Evolutionary conservation across 805 yeast genomes (phyloP).

Genomic region (Candida caryicola): DNA sequence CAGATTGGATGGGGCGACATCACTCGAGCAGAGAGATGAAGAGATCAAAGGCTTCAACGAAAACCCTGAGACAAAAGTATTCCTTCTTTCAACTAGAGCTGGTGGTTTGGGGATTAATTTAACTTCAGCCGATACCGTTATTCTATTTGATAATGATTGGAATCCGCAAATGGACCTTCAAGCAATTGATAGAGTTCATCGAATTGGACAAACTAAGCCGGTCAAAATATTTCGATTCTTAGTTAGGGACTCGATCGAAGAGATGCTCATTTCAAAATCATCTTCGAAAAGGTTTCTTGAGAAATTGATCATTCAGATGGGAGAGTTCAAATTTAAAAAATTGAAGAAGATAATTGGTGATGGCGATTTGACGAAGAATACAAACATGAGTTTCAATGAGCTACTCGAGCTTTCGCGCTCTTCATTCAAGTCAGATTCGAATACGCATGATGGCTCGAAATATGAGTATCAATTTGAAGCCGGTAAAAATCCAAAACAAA

Average conservation of each 20-base stretch:
- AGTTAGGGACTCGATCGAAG: slow-evolving; percentile 78
- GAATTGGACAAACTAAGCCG: slow-evolving; percentile 87
- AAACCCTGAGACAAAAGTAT: slow-evolving; percentile 38
- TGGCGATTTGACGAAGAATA: slow-evolving; percentile 5
- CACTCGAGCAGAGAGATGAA: slow-evolving; percentile 62
- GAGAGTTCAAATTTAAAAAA: slow-evolving; percentile 33
- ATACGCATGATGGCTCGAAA: slow-evolving; percentile 4
- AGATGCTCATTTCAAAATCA: slow-evolving; percentile 73
- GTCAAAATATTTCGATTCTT: slow-evolving; percentile 79
- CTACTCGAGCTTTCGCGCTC: slow-evolving; percentile 8
- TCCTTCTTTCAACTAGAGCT: slow-evolving; percentile 84
- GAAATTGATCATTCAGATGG: slow-evolving; percentile 54
- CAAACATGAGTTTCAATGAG: slow-evolving; percentile 13
- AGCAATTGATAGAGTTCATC: slow-evolving; percentile 92
- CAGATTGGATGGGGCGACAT: slow-evolving; percentile 74
- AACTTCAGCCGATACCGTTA: slow-evolving; percentile 84
- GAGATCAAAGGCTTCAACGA: slow-evolving; percentile 54
- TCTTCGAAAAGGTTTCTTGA: slow-evolving; percentile 78
- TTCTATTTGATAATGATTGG: slow-evolving; percentile 92
- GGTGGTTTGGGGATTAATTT: slow-evolving; percentile 93
- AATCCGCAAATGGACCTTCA: slow-evolving; percentile 96
- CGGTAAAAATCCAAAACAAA: not conserved
- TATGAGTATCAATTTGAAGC: slow-evolving; percentile 2
- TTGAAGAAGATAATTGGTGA: slow-evolving; percentile 21
- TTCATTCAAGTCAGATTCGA: slow-evolving; percentile 2